phyloP scores from a whole-genome alignment of 495 filamentous ascomycete genomes.

The Podospora appendiculata region DNA sequence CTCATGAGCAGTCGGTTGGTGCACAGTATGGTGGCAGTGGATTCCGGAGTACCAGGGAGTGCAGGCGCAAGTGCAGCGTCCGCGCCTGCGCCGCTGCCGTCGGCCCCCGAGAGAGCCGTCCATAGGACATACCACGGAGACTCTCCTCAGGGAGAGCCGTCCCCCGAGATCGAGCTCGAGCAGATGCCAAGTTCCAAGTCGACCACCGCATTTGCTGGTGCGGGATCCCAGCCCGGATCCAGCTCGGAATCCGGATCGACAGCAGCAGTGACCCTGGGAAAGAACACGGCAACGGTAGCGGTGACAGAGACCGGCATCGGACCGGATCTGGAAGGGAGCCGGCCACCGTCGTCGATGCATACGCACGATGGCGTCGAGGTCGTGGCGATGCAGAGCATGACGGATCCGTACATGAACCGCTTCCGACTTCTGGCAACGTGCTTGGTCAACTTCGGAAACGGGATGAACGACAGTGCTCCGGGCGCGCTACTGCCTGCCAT shows the following conservation, averaged over 20 bases:
- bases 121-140: constrained; percentile 31
- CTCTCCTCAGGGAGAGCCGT: constrained; percentile 17
- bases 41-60: too few relatives aligned
- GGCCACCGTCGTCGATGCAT: constrained; percentile 20
- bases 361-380: constrained; percentile 1
- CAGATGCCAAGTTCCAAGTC: constrained; percentile 6
- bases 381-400: constrained; percentile 11
- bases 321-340: constrained; percentile 21
- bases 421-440: constrained; percentile 39
- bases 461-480: constrained; percentile 56
- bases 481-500: constrained; percentile 73
- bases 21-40: too few relatives aligned
- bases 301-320: constrained; percentile 18
- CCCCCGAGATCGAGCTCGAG: constrained; percentile 30
- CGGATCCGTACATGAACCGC: constrained; percentile 27
- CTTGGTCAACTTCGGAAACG: constrained; percentile 47
- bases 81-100: neutral
- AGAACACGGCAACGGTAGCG: neutral
- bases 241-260: constrained; percentile 19
- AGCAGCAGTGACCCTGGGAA: neutral
- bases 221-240: constrained; percentile 3
- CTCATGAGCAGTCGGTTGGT: too few relatives aligned
- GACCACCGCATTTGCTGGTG: constrained; percentile 5
- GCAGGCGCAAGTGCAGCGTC: neutral
- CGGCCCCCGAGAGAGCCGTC: constrained; percentile 26